Evolutionary conservation across 2,329 filamentous ascomycete genomes (phyloP), one percentile per base, ranked within the genome.

Genomic region (Fusarium oxysporum): DNA sequence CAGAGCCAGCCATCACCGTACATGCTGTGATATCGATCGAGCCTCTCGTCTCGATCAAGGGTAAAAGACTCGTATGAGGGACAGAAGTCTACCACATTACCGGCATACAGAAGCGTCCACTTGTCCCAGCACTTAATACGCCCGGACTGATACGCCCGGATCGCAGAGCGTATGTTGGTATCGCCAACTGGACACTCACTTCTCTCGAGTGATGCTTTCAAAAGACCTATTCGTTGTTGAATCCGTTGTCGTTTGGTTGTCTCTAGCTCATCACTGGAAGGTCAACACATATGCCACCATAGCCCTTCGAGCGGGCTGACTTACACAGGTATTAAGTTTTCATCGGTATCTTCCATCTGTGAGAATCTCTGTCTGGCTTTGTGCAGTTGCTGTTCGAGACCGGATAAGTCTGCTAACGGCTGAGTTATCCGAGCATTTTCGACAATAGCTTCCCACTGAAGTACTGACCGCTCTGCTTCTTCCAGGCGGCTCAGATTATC

Each of bases 1-100:
- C 76, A 78, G n/a, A 78, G 72, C 76, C 75, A 78, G 4, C 75
- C 76, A n/a, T 70, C 58, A 6, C 76, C 75, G n/a, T 78, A 50
- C 23, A 72, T 38, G 28, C 62, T 30, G 16, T 62, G 63, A 60
- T 78, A 78, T 14, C 65, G 62, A n/a, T 76, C 56, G 9, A 78
- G 66, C 25, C 76, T 75, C 48, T 76, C 64, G 8, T 72, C 54
- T 38, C 76, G 66, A 23, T 76, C 71, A 10, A 69, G 21, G 10
- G 74, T 76, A 40, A 77, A 78, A n/a, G 75, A 72, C n/a, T 77
- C 70, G 35, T 77, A 78, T 10, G 68, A 70, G 10, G 65, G 48
- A 32, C 75, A 77, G 33, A 59, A 41, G n/a, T 76, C 76, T 35
- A 71, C 70, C 10, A 76, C 21, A 6, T 65, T 54, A 2, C 76